Evolutionary conservation across 805 yeast genomes (phyloP), one percentile per base, ranked within the genome.

Genomic region (Ogataea glucozyma): DNA sequence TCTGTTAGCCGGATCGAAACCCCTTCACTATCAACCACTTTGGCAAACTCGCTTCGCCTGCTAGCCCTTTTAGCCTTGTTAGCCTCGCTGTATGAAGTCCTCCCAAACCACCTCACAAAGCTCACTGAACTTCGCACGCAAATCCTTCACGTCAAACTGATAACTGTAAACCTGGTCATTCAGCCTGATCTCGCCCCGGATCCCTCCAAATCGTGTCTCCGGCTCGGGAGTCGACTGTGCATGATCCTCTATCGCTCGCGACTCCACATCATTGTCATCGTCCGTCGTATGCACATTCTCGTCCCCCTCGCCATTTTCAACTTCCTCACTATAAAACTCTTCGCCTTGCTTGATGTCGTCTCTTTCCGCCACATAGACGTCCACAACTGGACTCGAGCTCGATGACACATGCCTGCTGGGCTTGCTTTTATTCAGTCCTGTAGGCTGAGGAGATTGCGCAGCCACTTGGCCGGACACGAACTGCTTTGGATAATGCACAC

Each of bases 161-260:
- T 49, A 54, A 24, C 43, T 42, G 44, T 52, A 60, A 8, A 48
- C 44, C 23, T 52, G 53, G 5, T 44, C 17, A 13, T 53, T 54
- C 16, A 59, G 20, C 23, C 44, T 32, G 16, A 59, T 18, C n/a
- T 52, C 46, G 4, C 64, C 62, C 3, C 35, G 39, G 4, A 54
- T 29, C 11, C 26, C 39, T 17, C 40, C 40, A 3, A 34, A 36
- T 19, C 13, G 27, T 22, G 4, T 21, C 5, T n/a, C 26, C 2
- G 38, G 31, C n/a, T 18, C 26, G 13, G 48, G 45, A 13, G 39
- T 39, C 23, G 49, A 31, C 26, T 26, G 43, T 4, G 56, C 58
- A 17, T 51, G 57, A 7, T 58, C 57, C 35, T 54, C 61, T 20
- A 56, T 51, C 4, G 60, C 61, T 7, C 43, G 36, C 8, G 50